Percentiles rank a stretch among this genome's conserved stretches.
Evolutionary conservation across 1,284 basidiomycete species (phyloP).

Genomic region (Erythrobasidium hasegawianum): DNA sequence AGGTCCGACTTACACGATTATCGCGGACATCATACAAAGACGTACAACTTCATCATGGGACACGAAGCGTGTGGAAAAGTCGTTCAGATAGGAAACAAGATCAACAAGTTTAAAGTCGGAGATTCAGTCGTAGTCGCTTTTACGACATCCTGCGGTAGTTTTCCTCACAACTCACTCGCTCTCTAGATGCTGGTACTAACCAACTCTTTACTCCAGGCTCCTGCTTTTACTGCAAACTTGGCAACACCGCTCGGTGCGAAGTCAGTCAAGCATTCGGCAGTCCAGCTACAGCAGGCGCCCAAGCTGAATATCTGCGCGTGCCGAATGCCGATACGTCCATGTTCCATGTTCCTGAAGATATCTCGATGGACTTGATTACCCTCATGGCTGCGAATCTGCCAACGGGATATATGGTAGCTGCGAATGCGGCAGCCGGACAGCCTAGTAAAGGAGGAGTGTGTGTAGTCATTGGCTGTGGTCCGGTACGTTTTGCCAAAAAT

Average conservation of each 20-base stretch:
- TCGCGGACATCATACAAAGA: constrained; percentile 54
- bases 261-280: constrained; percentile 68
- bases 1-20: constrained; percentile 50
- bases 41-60: constrained; percentile 53
- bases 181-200: no score
- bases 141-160: constrained; percentile 67
- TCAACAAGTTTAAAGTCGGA: constrained; percentile 64
- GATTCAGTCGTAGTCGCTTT: constrained; percentile 85
- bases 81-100: constrained; percentile 65
- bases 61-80: constrained; percentile 82
- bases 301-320: constrained; percentile 80
- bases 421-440: constrained; percentile 48
- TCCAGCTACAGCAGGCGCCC: constrained; percentile 68
- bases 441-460: constrained; percentile 43
- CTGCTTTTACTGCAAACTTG: constrained; percentile 62
- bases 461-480: constrained; percentile 53
- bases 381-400: constrained; percentile 75
- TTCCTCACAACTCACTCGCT: no score
- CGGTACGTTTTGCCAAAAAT: constrained; percentile 52
- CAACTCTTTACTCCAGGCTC: no score
- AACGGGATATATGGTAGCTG: constrained; percentile 49
- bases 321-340: constrained; percentile 57
- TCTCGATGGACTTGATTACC: constrained; percentile 50
- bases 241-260: constrained; percentile 71
- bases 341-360: constrained; percentile 60